A percentile compares a stretch with the other conserved stretches of the same genome.
Evolutionary conservation across 1,139 yeast species (phyloP).

Genomic region (Nakaseomyces nivariensis): DNA sequence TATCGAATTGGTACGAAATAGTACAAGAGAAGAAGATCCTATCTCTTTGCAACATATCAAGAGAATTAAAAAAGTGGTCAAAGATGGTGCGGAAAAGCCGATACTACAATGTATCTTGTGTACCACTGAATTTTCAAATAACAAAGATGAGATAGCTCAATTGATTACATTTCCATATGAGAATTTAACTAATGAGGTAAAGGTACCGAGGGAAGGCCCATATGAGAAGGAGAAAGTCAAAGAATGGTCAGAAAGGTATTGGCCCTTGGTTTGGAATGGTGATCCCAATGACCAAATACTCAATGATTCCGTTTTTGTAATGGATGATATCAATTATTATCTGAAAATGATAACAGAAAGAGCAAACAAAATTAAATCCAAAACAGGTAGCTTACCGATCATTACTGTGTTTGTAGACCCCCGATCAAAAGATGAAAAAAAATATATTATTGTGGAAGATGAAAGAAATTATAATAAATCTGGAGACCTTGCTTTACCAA

Average conservation of each 20-base stretch:
- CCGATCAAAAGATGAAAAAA: not conserved
- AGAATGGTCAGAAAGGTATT: constrained; percentile 55
- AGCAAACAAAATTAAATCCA: constrained; percentile 21
- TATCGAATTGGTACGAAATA: constrained; percentile 26
- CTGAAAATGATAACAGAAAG: constrained; percentile 30
- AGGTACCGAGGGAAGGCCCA: constrained; percentile 48
- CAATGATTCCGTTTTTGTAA: constrained; percentile 34
- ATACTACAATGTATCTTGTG: constrained; percentile 31
- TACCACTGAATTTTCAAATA: constrained; percentile 17
- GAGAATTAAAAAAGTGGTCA: constrained; percentile 29
- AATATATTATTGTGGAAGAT: not conserved
- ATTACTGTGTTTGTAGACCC: constrained; percentile 41
- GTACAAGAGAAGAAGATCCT: constrained; percentile 31
- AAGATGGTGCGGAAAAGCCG: constrained; percentile 6
- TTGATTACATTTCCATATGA: not conserved
- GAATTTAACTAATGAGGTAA: constrained; percentile 5
- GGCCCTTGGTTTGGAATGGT: constrained; percentile 96
- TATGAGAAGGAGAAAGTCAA: constrained; percentile 51
- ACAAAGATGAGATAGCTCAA: constrained; percentile 11
- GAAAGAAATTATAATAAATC: not conserved
- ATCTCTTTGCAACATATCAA: constrained; percentile 35
- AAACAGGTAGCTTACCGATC: constrained; percentile 27
- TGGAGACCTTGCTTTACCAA: not conserved
- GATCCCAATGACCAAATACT: constrained; percentile 73
- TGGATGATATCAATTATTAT: constrained; percentile 13